Conservation (phyloP, 83 land plant species). For the Thuja plicata region DNA sequence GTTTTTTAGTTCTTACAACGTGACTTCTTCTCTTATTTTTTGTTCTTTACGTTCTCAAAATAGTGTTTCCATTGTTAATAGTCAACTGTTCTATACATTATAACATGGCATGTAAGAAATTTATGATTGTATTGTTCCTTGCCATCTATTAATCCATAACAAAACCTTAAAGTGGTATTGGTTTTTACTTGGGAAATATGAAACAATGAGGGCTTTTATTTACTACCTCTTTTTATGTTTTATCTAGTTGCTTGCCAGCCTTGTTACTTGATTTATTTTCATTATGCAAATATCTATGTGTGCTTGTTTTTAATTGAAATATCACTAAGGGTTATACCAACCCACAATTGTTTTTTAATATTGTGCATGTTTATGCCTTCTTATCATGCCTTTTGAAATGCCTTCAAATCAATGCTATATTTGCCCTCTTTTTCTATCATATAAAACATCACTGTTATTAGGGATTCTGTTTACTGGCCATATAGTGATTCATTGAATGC, state of each 20-base stretch:
- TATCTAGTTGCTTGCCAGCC: too few species aligned
- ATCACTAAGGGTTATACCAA: neutral
- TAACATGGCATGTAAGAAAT: too few species aligned
- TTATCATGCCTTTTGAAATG: neutral
- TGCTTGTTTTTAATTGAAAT: neutral
- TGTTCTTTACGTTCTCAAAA: too few species aligned
- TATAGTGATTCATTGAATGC: neutral
- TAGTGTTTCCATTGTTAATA: neutral
- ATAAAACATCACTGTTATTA: neutral
- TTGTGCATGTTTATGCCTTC: neutral
- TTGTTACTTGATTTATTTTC: neutral
- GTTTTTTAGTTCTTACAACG: neutral
- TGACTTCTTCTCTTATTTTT: too few species aligned
- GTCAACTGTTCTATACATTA: too few species aligned
- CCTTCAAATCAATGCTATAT: neutral
- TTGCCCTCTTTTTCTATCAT: neutral
- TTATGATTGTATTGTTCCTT: too few species aligned
- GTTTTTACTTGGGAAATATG: too few species aligned
- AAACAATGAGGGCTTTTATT: neutral
- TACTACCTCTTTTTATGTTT: neutral
- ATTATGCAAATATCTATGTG: neutral
- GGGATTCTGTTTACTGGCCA: neutral
- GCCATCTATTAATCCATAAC: too few species aligned
- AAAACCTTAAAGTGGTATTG: too few species aligned
- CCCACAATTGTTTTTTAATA: neutral